Percentiles rank a stretch among this genome's conserved stretches.
phyloP scores from a whole-genome alignment of 2,329 filamentous ascomycete species.

The Arthrobotrys conoides region DNA sequence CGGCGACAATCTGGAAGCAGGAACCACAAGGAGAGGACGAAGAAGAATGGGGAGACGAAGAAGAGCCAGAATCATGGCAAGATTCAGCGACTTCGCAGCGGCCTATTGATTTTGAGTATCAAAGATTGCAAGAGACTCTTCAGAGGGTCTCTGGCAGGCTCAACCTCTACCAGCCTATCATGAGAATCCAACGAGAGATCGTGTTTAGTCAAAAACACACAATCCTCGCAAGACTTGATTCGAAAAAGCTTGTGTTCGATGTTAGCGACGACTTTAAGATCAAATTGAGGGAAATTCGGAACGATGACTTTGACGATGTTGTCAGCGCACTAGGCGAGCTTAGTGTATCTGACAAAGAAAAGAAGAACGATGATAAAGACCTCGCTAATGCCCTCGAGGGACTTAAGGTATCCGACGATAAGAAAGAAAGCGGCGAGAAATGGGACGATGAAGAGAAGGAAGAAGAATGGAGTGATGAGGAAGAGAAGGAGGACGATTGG shows the following conservation, averaged over 20 bases:
- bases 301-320: not conserved
- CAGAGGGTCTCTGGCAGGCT: not conserved
- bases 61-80: not conserved
- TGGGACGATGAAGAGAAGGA: conserved; percentile 12
- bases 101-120: not conserved
- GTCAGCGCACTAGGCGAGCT: not conserved
- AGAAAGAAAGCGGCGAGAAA: not conserved
- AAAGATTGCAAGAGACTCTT: conserved; percentile 4
- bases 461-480: not conserved
- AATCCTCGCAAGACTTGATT: not conserved
- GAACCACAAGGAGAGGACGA: not conserved
- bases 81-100: not conserved
- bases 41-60: conserved; percentile 12
- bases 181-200: not conserved
- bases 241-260: not conserved
- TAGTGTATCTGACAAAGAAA: not conserved
- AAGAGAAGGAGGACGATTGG: conserved; percentile 14
- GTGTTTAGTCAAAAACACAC: not conserved
- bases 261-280: not conserved
- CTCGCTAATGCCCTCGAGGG: not conserved
- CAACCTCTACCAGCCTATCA: not conserved
- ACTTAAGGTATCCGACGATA: not conserved
- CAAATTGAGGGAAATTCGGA: conserved; percentile 3
- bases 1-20: not conserved
- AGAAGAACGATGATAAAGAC: not conserved